Evolutionary conservation across 129 eudicot genomes (phyloP), one percentile per base, ranked within the genome.

Genomic region (Helianthus annuus): DNA sequence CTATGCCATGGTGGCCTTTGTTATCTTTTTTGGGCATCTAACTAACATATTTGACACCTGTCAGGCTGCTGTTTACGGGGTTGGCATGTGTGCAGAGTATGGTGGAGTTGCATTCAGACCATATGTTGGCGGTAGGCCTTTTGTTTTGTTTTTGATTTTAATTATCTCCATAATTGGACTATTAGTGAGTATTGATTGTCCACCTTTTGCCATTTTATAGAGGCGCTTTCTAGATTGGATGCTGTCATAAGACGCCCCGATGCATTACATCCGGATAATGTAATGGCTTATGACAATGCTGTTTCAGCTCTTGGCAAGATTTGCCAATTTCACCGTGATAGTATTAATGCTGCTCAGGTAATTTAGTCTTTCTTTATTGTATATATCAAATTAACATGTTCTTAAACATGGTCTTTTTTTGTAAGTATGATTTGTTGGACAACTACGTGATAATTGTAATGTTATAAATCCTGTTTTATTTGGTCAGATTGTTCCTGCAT

Each of bases 261-360:
- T 82, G 90, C 96, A 48, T 72, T 70, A 70, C 89, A 94, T 66
- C 68, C 96, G 45, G 98, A 94, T 15, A 87, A 85, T 74, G 87
- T 90, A 53, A 90, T 94, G 98, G 97, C 98, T 68, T 94, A 94
- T 81, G 98, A 94, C 76, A 94, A 94, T 90, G 97, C 98, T 24
- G 98, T 94, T 71, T 94, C 98, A 69, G 98, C 98, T 48, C 87
- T 94, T 38, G 98, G 98, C 69, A 94, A 94, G 81, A 84, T 94
- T 56, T 94, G 97, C 72, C 96, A 83, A 60, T 94, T 87, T 73
- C 97, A 94, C 71, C 97, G 96, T 34, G 96, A 94, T 71, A 72
- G 83, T 61, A 90, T 94, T 55, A 89, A 94, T 76, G 85, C 97
- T 52, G 83, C 97, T 67, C 97, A 90, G 97, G 98, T 94, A 78